Evolutionary conservation across 441 rosid genomes (phyloP).

Genomic region (Erodium moschatum): DNA sequence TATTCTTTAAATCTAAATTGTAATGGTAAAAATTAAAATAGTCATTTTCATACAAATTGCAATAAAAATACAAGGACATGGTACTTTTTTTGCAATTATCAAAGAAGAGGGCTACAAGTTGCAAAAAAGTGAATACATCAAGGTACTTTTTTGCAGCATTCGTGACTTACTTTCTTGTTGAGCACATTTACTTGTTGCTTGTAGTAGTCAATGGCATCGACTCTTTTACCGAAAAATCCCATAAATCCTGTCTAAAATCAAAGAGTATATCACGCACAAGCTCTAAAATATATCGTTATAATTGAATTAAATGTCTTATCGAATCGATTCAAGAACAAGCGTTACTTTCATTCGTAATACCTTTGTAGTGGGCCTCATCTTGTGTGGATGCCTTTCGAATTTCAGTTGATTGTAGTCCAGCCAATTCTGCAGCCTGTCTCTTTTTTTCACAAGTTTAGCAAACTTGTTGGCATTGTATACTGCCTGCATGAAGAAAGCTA

Average conservation of each 20-base stretch:
- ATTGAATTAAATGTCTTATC: neutral
- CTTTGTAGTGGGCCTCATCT: constrained; percentile 57
- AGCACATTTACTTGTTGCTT: constrained; percentile 49
- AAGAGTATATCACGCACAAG: constrained; percentile 20
- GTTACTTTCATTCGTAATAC: constrained; percentile 28
- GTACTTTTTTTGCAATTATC: too few relatives aligned
- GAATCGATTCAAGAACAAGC: neutral
- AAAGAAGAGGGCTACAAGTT: too few relatives aligned
- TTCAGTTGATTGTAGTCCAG: constrained; percentile 75
- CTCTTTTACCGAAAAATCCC: constrained; percentile 68
- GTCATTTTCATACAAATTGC: too few relatives aligned
- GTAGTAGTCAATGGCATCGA: constrained; percentile 84
- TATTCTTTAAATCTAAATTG: too few relatives aligned
- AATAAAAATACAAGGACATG: too few relatives aligned
- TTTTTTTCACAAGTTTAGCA: constrained; percentile 58
- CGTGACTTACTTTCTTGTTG: constrained; percentile 48
- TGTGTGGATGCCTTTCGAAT: constrained; percentile 68
- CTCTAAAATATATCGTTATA: constrained; percentile 4
- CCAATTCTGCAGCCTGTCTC: constrained; percentile 79
- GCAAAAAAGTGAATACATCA: too few relatives aligned
- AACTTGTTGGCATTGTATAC: constrained; percentile 81
- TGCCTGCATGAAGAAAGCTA: constrained; percentile 39
- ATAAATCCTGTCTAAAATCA: constrained; percentile 60
- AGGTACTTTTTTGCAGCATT: too few relatives aligned
- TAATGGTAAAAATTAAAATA: too few relatives aligned